phyloP scores from a whole-genome alignment of 2,329 filamentous ascomycete species.

The Fusarium armeniacum region DNA sequence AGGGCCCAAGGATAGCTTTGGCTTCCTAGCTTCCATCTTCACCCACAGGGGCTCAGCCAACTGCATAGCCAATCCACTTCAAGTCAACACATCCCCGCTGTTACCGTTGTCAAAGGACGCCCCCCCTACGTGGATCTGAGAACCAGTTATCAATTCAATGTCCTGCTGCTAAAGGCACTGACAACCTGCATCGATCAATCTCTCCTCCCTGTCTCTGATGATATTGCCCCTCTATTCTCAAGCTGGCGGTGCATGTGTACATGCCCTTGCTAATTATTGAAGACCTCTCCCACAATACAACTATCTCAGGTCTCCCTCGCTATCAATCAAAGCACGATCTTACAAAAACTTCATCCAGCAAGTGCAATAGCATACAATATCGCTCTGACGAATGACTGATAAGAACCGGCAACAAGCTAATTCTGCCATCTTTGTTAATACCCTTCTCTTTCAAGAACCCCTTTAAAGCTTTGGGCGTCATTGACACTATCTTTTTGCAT shows the following conservation, averaged over 20 bases:
- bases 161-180: conserved; percentile 39
- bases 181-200: conserved; percentile 44
- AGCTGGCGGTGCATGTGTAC: conserved; percentile 44
- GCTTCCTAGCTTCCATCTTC: conserved; percentile 36
- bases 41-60: conserved; percentile 44
- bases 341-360: conserved; percentile 44
- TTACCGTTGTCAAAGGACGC: conserved; percentile 35
- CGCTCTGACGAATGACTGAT: conserved; percentile 28
- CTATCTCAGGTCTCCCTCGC: conserved; percentile 39
- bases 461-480: conserved; percentile 1
- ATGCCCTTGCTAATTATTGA: conserved; percentile 34
- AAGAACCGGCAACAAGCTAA: conserved; percentile 21
- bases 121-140: conserved; percentile 41
- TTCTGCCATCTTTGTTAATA: conserved; percentile 8
- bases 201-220: conserved; percentile 41
- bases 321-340: conserved; percentile 36
- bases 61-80: conserved; percentile 34
- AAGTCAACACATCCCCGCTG: conserved; percentile 36
- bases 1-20: conserved; percentile 44
- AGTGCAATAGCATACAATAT: conserved; percentile 38
- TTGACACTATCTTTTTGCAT: conserved; percentile 23
- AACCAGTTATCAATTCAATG: conserved; percentile 39
- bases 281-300: conserved; percentile 44
- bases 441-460: conserved; percentile 1
- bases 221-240: conserved; percentile 40